These are phyloP conservation scores for Coniochaeta ligniaria DNA, from an alignment of 2,329 filamentous ascomycete species.

Conservation along the genomic window DNA sequence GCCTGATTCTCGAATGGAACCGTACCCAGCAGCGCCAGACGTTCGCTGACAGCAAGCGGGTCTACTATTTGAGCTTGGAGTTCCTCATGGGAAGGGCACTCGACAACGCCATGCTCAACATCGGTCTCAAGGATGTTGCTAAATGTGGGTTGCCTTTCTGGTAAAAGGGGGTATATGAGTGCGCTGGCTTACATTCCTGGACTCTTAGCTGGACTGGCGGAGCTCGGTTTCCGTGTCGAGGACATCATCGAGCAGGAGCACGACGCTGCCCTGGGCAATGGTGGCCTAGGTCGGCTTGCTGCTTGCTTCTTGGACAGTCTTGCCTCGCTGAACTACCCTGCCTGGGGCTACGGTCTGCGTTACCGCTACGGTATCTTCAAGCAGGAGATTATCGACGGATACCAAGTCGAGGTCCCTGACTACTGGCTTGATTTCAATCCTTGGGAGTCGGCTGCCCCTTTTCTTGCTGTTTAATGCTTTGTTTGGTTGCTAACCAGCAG, in stretches of 20 bases:
- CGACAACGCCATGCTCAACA: conserved; percentile 98
- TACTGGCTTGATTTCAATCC: conserved; percentile 99
- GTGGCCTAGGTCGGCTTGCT: conserved; percentile 86
- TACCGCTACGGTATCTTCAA: conserved; percentile 99
- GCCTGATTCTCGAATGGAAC: conserved; percentile 94
- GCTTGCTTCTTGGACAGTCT: conserved; percentile 97
- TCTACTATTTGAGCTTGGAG: conserved; percentile 96
- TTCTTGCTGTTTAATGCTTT: not conserved
- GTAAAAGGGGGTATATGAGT: not conserved
- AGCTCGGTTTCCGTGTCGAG: conserved; percentile 94
- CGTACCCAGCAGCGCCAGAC: conserved; percentile 96
- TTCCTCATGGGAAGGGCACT: conserved; percentile 95
- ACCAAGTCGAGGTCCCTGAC: conserved; percentile 95
- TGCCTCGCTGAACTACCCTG: conserved; percentile 88
- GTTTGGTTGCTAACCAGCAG: not conserved
- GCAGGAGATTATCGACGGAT: conserved; percentile 96
- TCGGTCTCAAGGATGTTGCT: conserved; percentile 79
- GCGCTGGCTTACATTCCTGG: not conserved
- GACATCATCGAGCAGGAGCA: conserved; percentile 93
- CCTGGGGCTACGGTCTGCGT: conserved; percentile 93
- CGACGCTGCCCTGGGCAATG: conserved; percentile 92
- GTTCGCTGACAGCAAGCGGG: conserved; percentile 79
- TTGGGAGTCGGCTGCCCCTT: conserved; percentile 55
- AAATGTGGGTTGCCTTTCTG: conserved; percentile 47
- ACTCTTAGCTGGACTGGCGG: conserved; percentile 64